Conservation (phyloP, 2,329 filamentous ascomycete genomes). For the Diaporthe citrichinensis region DNA sequence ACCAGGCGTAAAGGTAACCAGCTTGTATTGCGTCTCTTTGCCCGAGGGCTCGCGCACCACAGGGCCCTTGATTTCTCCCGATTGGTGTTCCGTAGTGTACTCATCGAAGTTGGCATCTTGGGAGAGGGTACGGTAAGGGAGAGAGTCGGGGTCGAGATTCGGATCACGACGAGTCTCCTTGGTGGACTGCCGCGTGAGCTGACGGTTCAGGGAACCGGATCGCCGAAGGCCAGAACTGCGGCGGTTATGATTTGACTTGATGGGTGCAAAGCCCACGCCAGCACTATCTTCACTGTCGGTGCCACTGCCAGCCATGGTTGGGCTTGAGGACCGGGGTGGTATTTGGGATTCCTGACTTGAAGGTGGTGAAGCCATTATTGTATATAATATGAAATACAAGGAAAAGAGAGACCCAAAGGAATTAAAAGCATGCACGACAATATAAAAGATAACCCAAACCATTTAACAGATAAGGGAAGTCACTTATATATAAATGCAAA, state of each 20-base stretch:
- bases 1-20: constrained; percentile 75
- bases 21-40: constrained; percentile 58
- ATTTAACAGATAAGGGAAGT: constrained; percentile 7
- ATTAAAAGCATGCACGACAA: constrained; percentile 5
- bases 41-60: constrained; percentile 44
- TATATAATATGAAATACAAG: neutral
- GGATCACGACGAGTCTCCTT: constrained; percentile 56
- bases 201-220: constrained; percentile 39
- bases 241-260: constrained; percentile 24
- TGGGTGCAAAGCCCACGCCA: constrained; percentile 29
- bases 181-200: constrained; percentile 41
- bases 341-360: neutral
- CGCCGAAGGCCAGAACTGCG: constrained; percentile 26
- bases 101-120: constrained; percentile 74
- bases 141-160: constrained; percentile 62
- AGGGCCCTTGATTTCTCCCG: constrained; percentile 72
- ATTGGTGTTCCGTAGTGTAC: constrained; percentile 73
- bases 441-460: neutral
- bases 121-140: constrained; percentile 76
- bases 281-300: constrained; percentile 18
- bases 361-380: constrained; percentile 33
- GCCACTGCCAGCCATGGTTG: constrained; percentile 32
- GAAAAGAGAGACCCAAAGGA: neutral
- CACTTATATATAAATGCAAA: constrained; percentile 32
- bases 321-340: constrained; percentile 17